phyloP scores from a whole-genome alignment of 164 flowering plant genomes.

The Nelumbo lutea region DNA sequence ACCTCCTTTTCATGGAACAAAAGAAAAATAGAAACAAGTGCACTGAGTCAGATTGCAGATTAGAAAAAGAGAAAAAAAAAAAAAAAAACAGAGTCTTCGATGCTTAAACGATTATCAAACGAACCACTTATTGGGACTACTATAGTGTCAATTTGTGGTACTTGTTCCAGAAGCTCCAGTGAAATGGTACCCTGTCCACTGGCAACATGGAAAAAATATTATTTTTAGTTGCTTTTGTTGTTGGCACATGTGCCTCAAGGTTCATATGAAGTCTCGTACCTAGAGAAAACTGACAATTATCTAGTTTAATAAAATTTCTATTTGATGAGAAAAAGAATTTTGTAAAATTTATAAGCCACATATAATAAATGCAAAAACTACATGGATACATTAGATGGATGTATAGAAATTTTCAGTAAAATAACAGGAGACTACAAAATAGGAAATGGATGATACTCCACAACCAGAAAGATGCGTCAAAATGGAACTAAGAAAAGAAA shows the following conservation, averaged over 20 bases:
- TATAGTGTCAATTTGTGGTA: conserved; percentile 64
- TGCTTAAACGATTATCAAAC: conserved; percentile 9
- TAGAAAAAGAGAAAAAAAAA: background rate
- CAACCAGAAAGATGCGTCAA: too few relatives aligned
- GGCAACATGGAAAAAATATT: conserved; percentile 11
- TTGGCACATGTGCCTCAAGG: background rate
- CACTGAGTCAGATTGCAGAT: background rate
- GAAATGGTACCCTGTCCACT: conserved; percentile 92
- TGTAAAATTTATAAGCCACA: too few relatives aligned
- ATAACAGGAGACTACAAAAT: too few relatives aligned
- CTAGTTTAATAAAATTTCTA: too few relatives aligned
- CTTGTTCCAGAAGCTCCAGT: conserved; percentile 77
- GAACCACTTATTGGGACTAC: conserved; percentile 88
- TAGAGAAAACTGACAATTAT: too few relatives aligned
- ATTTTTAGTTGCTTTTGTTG: background rate
- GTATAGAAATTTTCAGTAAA: too few relatives aligned
- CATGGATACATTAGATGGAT: too few relatives aligned
- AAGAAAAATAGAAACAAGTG: background rate
- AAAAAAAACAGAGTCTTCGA: background rate
- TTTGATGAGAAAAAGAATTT: too few relatives aligned
- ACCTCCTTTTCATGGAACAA: conserved; percentile 42
- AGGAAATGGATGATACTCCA: too few relatives aligned
- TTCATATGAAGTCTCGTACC: background rate
- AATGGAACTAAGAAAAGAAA: too few relatives aligned
- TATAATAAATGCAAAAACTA: too few relatives aligned